A percentile compares a stretch with the other conserved stretches of the same genome.
phyloP scores from a whole-genome alignment of 2,329 filamentous ascomycete genomes.

The Microdochium nivale region DNA sequence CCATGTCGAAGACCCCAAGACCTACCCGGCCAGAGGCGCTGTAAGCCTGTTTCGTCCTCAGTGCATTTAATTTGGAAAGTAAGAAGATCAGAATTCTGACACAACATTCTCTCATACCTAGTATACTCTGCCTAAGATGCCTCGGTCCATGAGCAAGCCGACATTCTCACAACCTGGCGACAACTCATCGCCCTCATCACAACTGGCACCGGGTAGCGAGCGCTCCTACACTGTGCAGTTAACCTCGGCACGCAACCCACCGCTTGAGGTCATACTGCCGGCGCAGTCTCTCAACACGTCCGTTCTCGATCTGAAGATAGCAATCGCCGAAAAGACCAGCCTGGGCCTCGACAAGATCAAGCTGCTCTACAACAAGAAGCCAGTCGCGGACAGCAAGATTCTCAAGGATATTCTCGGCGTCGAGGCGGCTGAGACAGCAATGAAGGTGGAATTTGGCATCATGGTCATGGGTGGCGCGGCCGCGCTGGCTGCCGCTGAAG shows the following conservation, averaged over 20 bases:
- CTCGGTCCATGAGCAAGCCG: slow-evolving; percentile 44
- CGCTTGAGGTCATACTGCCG: slow-evolving; percentile 57
- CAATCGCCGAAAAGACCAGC: slow-evolving; percentile 53
- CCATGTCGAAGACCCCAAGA: slow-evolving; percentile 79
- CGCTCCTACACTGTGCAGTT: slow-evolving; percentile 50
- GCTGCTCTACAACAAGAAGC: slow-evolving; percentile 81
- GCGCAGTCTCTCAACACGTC: slow-evolving; percentile 60
- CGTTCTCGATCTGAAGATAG: slow-evolving; percentile 68
- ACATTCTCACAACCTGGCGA: slow-evolving; percentile 15
- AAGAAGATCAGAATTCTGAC: slow-evolving; percentile 3
- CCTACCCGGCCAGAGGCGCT: slow-evolving; percentile 66
- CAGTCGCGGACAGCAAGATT: slow-evolving; percentile 67
- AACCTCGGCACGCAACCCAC: slow-evolving; percentile 70
- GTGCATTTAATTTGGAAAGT: not conserved
- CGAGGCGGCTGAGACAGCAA: slow-evolving; percentile 13
- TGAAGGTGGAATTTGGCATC: slow-evolving; percentile 63
- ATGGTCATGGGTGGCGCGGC: slow-evolving; percentile 77
- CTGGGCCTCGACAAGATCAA: slow-evolving; percentile 74
- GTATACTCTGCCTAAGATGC: slow-evolving; percentile 66
- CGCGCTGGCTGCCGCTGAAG: slow-evolving; percentile 24
- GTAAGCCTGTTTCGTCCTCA: slow-evolving; percentile 42
- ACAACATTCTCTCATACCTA: slow-evolving; percentile 20
- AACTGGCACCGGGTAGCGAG: slow-evolving; percentile 42
- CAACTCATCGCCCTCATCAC: slow-evolving; percentile 7
- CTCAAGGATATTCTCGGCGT: slow-evolving; percentile 59